These are phyloP conservation scores for Phlegmacium glaucopus DNA, from an alignment of 768 basidiomycete species.

Conservation along the genomic window DNA sequence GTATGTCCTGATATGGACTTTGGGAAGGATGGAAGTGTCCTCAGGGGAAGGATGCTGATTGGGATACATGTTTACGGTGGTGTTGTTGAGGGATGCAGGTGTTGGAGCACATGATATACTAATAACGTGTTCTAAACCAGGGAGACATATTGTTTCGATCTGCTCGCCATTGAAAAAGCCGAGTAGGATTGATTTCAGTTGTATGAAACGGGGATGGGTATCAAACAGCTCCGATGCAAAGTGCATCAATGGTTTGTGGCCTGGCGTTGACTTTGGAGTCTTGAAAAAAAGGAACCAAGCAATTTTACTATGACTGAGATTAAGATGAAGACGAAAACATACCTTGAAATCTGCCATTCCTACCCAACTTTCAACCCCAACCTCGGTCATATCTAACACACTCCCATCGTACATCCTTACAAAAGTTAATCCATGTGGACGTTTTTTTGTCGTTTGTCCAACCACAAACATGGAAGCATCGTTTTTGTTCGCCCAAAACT, in stretches of 20 bases:
- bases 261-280: slow-evolving; percentile 87
- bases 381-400: slow-evolving; percentile 93
- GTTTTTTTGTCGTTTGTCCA: slow-evolving; percentile 91
- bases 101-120: slow-evolving; percentile 74
- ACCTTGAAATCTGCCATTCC: slow-evolving; percentile 87
- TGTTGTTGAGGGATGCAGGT: slow-evolving; percentile 48
- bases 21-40: slow-evolving; percentile 56
- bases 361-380: slow-evolving; percentile 80
- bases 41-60: slow-evolving; percentile 27
- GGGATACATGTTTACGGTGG: slow-evolving; percentile 24
- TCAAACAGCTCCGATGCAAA: slow-evolving; percentile 96
- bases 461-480: slow-evolving; percentile 90
- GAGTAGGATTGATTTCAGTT: slow-evolving; percentile 88
- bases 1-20: slow-evolving; percentile 87
- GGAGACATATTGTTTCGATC: slow-evolving; percentile 78
- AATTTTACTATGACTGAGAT: too few relatives aligned
- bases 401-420: slow-evolving; percentile 82
- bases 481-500: slow-evolving; percentile 93
- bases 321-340: slow-evolving; percentile 20
- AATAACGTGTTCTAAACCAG: slow-evolving; percentile 86
- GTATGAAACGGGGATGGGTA: slow-evolving; percentile 86
- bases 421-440: slow-evolving; percentile 83
- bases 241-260: slow-evolving; percentile 89
- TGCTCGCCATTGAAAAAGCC: slow-evolving; percentile 89
- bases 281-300: slow-evolving; percentile 23